Evolutionary conservation across 352 stramenopile genomes (phyloP), one percentile per base, ranked within the genome.

Genomic region (Aphanomyces euteiches): DNA sequence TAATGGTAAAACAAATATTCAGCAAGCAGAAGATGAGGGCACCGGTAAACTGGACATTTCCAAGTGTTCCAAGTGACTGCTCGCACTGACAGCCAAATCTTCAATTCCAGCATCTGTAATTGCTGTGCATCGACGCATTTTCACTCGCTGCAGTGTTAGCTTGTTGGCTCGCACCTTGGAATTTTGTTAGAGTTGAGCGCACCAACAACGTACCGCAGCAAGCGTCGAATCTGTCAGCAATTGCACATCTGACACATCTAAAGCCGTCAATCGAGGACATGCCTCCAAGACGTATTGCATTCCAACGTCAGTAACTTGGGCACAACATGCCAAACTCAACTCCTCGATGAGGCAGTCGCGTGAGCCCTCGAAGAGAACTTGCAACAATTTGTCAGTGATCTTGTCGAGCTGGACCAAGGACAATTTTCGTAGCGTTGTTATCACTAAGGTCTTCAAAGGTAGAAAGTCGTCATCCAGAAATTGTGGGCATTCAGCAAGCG

Each of bases 21-120:
- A 63, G 15, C 65, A 13, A 36, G 6, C 3, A 17, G 15, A n/a
- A 53, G 19, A 10, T n/a, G 28, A 63, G 10, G 75, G 67, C 77
- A 93, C 86, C 73, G 83, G 73, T 7, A 93, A 73, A 65, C 86
- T 93, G 1, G 86, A 92, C 75, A 93, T 89, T 67, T 90, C 77
- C 5, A 93, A 72, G 2, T 71, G 66, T 73, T 90, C 73, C 4
- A 93, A 69, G 56, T 84, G 90, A 47, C 74, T 63, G 10, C 83
- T 84, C 0, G 83, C 80, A 0, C 84, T 83, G 47, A 84, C 74
- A 1, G 82, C 80, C 19, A 93, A 72, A 65, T 89, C 81, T 21
- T 85, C 70, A 41, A 93, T 74, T 6, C 78, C 81, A 3, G 72
- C 54, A 41, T 93, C 85, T 2, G 78, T 90, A 41, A 93, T 56